Conservation (phyloP, 208 protist genomes). For the Leishmania turanica region DNA sequence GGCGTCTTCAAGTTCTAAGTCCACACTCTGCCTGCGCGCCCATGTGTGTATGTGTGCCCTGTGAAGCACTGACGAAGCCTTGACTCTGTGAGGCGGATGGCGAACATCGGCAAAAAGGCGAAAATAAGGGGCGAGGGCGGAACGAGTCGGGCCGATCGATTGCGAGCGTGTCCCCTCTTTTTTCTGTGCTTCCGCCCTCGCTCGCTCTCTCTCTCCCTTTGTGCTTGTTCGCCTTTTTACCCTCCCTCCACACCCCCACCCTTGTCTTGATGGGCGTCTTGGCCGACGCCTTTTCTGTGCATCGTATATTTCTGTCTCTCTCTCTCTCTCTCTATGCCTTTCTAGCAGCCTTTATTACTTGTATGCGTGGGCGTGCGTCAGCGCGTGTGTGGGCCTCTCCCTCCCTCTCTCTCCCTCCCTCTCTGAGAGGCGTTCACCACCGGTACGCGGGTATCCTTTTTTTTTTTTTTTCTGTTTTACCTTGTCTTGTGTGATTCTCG, state of each 20-base stretch:
- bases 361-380: background rate
- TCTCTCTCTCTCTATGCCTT: background rate
- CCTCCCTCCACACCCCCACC: too few relatives aligned
- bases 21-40: background rate
- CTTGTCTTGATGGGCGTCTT: background rate
- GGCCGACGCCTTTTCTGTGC: background rate
- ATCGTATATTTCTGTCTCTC: background rate
- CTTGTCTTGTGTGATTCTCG: background rate
- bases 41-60: background rate
- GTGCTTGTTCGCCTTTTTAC: background rate
- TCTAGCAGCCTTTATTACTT: background rate
- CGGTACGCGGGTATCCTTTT: too few relatives aligned
- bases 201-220: background rate
- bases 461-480: background rate
- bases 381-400: background rate
- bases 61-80: background rate
- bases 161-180: background rate
- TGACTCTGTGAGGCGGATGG: background rate
- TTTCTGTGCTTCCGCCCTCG: background rate
- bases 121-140: background rate
- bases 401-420: background rate
- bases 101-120: background rate
- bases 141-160: background rate
- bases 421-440: background rate
- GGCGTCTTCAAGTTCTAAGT: slow-evolving; percentile 83